A percentile compares a stretch with the other conserved stretches of the same genome.
Conservation (phyloP, 1,139 yeast genomes). For the Suhomyces guaymorum region DNA sequence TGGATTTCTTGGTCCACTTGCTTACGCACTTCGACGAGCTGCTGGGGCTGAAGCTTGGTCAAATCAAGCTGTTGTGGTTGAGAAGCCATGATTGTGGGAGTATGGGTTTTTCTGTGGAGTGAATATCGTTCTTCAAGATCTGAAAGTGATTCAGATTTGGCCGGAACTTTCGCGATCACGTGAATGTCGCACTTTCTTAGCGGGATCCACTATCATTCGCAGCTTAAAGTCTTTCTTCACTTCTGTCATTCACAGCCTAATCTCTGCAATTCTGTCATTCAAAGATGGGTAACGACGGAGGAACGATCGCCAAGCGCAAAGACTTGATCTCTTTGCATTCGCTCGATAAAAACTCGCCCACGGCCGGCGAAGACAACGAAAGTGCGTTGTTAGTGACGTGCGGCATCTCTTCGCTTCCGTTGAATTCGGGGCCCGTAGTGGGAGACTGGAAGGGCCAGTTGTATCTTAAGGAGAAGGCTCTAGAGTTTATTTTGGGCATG, state of each 20-base stretch:
- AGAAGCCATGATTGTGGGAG: constrained; percentile 5
- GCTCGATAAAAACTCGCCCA: constrained; percentile 1
- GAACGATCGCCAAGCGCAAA: constrained; percentile 48
- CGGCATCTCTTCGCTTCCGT: constrained; percentile 30
- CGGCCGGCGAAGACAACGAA: constrained; percentile 10
- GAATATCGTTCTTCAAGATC: too few species aligned
- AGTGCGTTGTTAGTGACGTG: constrained; percentile 20
- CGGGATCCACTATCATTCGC: too few species aligned
- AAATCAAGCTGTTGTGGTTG: constrained; percentile 48
- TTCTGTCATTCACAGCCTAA: too few species aligned
- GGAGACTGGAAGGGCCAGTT: constrained; percentile 72
- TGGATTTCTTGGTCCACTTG: constrained; percentile 84
- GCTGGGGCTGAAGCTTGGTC: constrained; percentile 74
- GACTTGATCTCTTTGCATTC: constrained; percentile 38
- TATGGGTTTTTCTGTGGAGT: too few species aligned
- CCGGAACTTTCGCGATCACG: background rate
- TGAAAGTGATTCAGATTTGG: too few species aligned
- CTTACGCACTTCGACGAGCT: constrained; percentile 78
- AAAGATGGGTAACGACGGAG: constrained; percentile 53
- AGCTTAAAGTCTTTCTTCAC: too few species aligned
- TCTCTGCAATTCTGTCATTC: background rate
- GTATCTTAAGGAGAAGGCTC: constrained; percentile 66
- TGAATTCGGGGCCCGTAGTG: constrained; percentile 39
- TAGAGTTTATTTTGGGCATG: constrained; percentile 55
- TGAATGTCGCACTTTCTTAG: too few species aligned